Conservation (phyloP, 108 stramenopile genomes). For the Cyclotella sp. region DNA sequence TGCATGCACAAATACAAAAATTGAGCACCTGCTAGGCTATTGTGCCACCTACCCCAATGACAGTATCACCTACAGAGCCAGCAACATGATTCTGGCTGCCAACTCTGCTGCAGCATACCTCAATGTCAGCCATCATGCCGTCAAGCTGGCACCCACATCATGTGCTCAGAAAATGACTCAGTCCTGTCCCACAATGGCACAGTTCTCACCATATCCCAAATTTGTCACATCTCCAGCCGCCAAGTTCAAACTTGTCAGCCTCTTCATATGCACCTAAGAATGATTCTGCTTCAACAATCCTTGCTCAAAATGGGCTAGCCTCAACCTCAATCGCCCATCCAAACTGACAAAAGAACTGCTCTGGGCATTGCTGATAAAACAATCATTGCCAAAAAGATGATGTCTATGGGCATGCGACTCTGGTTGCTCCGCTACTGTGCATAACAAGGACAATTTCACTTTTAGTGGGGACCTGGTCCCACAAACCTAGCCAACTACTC, state of each 20-base stretch:
- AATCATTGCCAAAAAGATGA: neutral
- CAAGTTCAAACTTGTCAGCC: no score
- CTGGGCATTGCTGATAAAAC: neutral
- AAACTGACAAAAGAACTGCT: neutral
- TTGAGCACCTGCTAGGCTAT: no score
- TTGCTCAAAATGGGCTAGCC: slow-evolving; percentile 13
- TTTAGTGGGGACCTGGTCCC: neutral
- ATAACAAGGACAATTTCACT: neutral
- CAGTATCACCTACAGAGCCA: slow-evolving; percentile 8
- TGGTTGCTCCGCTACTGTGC: neutral
- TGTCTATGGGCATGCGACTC: neutral
- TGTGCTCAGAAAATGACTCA: no score
- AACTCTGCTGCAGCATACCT: no score
- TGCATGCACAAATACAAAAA: no score
- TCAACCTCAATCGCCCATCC: neutral
- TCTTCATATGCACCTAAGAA: no score
- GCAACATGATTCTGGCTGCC: no score
- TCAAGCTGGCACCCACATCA: no score
- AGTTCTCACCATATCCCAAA: neutral
- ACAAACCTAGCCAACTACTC: neutral
- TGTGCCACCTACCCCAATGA: no score
- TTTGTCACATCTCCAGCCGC: no score
- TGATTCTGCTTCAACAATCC: neutral
- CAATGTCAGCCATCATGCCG: no score
- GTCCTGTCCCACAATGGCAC: neutral